Conservation (phyloP, 306 rosid genomes). For the Rubus idaeus region DNA sequence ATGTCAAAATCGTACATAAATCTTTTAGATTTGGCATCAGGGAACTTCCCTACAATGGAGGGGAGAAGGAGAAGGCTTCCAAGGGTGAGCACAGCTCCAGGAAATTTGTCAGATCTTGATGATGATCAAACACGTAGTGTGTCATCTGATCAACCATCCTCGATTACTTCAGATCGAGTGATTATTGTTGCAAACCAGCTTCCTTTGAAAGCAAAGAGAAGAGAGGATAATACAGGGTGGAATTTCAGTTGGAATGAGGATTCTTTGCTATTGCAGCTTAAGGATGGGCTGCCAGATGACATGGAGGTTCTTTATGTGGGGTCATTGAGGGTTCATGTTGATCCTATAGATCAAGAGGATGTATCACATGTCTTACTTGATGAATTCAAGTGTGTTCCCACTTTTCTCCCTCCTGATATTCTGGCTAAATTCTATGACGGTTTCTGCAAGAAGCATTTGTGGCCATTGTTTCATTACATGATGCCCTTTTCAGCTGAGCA, state of each 20-base stretch:
- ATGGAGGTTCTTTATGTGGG: slow-evolving; percentile 77
- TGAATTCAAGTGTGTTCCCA: slow-evolving; percentile 64
- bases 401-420: slow-evolving; percentile 61
- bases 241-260: slow-evolving; percentile 80
- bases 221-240: slow-evolving; percentile 64
- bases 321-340: slow-evolving; percentile 57
- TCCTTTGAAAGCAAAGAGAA: slow-evolving; percentile 65
- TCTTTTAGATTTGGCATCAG: slow-evolving; percentile 81
- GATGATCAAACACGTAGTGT: slow-evolving; percentile 65
- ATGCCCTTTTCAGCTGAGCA: slow-evolving; percentile 64
- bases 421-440: slow-evolving; percentile 70
- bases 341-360: slow-evolving; percentile 63
- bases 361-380: slow-evolving; percentile 64
- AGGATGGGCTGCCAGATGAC: slow-evolving; percentile 75
- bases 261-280: slow-evolving; percentile 71
- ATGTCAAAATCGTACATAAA: slow-evolving; percentile 80
- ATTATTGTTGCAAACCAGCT: slow-evolving; percentile 82
- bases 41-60: slow-evolving; percentile 67
- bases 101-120: slow-evolving; percentile 55
- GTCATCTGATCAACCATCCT: slow-evolving; percentile 64
- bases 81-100: slow-evolving; percentile 67
- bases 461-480: slow-evolving; percentile 90
- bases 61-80: slow-evolving; percentile 55
- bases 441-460: slow-evolving; percentile 74
- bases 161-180: slow-evolving; percentile 52